Evolutionary conservation across 441 rosid genomes (phyloP), one percentile per base, ranked within the genome.

Genomic region (Corymbia citriodora): DNA sequence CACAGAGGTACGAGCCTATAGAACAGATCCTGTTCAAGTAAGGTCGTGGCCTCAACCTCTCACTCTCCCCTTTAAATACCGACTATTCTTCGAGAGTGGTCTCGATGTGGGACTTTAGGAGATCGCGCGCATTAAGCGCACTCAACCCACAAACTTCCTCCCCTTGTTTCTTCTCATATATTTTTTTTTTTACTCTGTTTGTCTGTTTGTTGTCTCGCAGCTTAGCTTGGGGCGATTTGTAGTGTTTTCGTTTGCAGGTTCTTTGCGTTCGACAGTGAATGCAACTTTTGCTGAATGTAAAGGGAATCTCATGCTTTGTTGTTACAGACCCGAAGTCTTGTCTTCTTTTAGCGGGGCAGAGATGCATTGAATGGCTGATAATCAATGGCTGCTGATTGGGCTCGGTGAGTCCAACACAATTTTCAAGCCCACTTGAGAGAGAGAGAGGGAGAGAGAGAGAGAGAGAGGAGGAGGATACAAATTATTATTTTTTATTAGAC

Each of bases 21-120:
- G 91, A 90, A 87, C 91, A 90, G 87, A 72, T 90, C 91, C 89
- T 87, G 91, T 90, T 90, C 91, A 90, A 90, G 91, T 90, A 90
- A 90, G 89, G 87, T 87, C 91, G 87, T 87, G 50, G 0, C 5
- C 7, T 3, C 0, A 0, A 0, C 2, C 0, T 7, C 17, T 40
- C 29, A 2, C 0, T 74, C 3, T 29, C 10, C 14, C 2, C 10
- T 0, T 21, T 45, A 79, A 79, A 79, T 79, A 45, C n/a, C 1
- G 18, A 79, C 7, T 79, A 23, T 45, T 12, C 18, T 23, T 45
- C 0, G 1, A 23, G n/a, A 1, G 9, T 0, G 0, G n/a, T 79
- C 0, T 1, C 85, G 1, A 79, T 79, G 85, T 79, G 85, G 85
- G 85, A 79, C 29, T 65, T 65, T n/a, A 14, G 74, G 36, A n/a